Evolutionary conservation across 306 rosid genomes (phyloP), one percentile per base, ranked within the genome.

Genomic region (Cucumis cinereus): DNA sequence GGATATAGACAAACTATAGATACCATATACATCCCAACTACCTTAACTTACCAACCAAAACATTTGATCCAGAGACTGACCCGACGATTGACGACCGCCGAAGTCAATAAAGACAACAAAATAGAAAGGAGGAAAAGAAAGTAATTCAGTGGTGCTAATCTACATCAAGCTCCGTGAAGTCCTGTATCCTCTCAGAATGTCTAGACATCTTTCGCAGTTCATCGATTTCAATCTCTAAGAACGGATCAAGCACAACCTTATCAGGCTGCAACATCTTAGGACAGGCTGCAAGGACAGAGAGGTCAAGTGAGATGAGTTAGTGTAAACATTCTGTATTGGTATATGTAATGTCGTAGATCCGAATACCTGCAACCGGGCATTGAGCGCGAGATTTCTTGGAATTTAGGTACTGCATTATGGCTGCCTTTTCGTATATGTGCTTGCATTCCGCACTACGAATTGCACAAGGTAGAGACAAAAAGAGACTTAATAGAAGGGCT

Each of bases 341-440:
- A 73, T 60, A 50, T 19, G 11, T n/a, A 33, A 50, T 30, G 28
- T n/a, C 6, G 35, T 30, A 30, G 57, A 23, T 52, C 19, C 23
- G 61, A 28, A 35, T 87, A 90, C 98, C 97, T 72, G 98, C 84
- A 54, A 88, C 86, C 16, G 96, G 97, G 80, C 97, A 93, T 78
- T 3, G 82, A 73, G 38, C 67, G 15, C 72, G 82, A 10, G 69
- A 36, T 73, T 28, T 41, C 83, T 85, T 85, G 23, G 81, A 74
- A 23, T 13, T 80, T 57, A 91, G 64, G 79, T 88, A 86, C 41
- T 77, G 75, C 86, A 86, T 76, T 75, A 93, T 77, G 58, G 79
- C 77, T 47, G 38, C 36, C 83, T 85, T 88, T 73, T 90, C 97
- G 70, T 93, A 93, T 75, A 93, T 77, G 83, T 93, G 98, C 88